Evolutionary conservation across 306 rosid genomes (phyloP).

Genomic region (Corylus avellana): DNA sequence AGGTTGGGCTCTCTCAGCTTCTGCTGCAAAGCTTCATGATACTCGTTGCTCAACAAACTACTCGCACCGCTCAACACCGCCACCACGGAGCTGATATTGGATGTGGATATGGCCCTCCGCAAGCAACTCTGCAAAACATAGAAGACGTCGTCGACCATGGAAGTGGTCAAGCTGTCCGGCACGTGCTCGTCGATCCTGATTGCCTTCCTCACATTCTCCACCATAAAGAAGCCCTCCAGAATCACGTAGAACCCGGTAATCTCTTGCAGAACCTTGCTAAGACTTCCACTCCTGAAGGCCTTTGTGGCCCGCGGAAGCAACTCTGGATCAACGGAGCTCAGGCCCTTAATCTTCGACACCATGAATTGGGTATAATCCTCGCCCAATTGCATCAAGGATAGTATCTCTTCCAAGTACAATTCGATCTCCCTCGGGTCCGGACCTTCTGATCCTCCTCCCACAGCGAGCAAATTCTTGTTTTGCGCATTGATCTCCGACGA

Average conservation of each 20-base stretch:
- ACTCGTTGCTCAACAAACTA: conserved; percentile 83
- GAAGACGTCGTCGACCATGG: conserved; percentile 97
- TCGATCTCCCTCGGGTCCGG: conserved; percentile 91
- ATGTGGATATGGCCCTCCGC: conserved; percentile 81
- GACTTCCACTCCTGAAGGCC: conserved; percentile 83
- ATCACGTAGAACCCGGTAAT: conserved; percentile 86
- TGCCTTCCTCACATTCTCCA: conserved; percentile 94
- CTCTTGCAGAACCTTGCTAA: conserved; percentile 85
- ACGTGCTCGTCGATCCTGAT: conserved; percentile 81
- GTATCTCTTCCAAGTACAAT: conserved; percentile 80
- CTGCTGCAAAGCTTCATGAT: conserved; percentile 82
- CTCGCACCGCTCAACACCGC: conserved; percentile 88
- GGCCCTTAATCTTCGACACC: conserved; percentile 79
- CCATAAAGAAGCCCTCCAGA: conserved; percentile 95
- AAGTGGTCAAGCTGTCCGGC: conserved; percentile 86
- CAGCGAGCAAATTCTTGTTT: conserved; percentile 71
- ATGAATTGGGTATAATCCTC: conserved; percentile 90
- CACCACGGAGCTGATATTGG: conserved; percentile 84
- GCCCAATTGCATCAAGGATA: conserved; percentile 83
- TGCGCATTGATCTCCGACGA: conserved; percentile 82
- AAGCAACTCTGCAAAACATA: conserved; percentile 92
- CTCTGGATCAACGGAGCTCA: conserved; percentile 82
- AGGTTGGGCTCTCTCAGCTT: conserved; percentile 89
- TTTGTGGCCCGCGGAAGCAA: conserved; percentile 86
- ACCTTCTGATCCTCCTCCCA: conserved; percentile 74